Evolutionary conservation across 352 stramenopile species (phyloP).

Genomic region (Poterioochromonas sp.): DNA sequence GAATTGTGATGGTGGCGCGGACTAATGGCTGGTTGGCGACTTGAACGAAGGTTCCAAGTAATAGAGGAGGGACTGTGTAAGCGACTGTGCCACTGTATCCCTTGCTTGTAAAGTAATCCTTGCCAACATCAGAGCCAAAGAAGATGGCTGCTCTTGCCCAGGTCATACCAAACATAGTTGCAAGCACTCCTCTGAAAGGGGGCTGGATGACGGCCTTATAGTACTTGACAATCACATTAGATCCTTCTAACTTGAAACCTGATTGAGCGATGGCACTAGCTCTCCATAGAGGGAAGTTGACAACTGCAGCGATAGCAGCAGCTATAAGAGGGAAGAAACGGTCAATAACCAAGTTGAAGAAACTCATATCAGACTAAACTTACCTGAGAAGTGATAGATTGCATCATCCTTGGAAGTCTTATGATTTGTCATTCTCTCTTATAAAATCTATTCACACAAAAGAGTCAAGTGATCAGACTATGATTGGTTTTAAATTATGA

Average conservation of each 20-base stretch:
- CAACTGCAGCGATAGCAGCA: conserved; percentile 52
- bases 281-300: conserved; percentile 65
- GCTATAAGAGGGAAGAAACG: conserved; percentile 36
- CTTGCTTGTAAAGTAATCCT: background rate
- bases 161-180: conserved; percentile 66
- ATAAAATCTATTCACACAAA: no score
- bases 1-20: conserved; percentile 56
- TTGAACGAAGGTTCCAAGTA: conserved; percentile 57
- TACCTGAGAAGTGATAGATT: conserved; percentile 22
- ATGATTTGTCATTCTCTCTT: background rate
- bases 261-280: conserved; percentile 59
- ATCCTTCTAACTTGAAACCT: conserved; percentile 51
- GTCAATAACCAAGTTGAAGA: background rate
- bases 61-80: conserved; percentile 40
- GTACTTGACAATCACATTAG: conserved; percentile 41
- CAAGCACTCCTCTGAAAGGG: conserved; percentile 63
- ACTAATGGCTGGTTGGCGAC: conserved; percentile 71
- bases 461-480: no score
- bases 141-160: conserved; percentile 73
- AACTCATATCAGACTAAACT: background rate
- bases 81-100: background rate
- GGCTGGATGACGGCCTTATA: conserved; percentile 62
- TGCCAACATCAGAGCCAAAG: conserved; percentile 60
- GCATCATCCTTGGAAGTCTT: conserved; percentile 1
- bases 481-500: no score